Conservation (phyloP, 2,329 filamentous ascomycete species). For the Phoma herbarum region DNA sequence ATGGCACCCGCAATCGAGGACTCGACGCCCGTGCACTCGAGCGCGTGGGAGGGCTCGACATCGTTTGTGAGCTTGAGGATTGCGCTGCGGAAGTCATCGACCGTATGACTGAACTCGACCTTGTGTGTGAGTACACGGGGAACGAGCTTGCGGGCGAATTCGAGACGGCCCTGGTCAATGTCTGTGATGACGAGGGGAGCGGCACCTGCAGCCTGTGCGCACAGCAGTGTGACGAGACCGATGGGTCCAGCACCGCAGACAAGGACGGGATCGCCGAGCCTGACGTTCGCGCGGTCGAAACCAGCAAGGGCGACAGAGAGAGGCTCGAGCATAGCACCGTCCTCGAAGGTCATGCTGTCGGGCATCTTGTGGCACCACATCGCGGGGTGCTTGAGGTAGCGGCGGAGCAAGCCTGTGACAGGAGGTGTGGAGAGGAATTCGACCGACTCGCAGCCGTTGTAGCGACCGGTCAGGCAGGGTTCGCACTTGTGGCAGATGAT, state of each 20-base stretch:
- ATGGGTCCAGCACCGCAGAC: conserved; percentile 95
- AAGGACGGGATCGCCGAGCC: conserved; percentile 84
- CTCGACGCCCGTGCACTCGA: conserved; percentile 97
- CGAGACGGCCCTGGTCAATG: conserved; percentile 84
- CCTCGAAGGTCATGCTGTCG: conserved; percentile 83
- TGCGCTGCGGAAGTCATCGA: conserved; percentile 75
- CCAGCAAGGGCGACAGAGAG: conserved; percentile 88
- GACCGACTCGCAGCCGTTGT: conserved; percentile 92
- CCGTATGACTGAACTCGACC: conserved; percentile 68
- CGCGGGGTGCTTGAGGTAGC: conserved; percentile 95
- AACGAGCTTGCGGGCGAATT: conserved; percentile 84
- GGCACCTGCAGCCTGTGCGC: conserved; percentile 84
- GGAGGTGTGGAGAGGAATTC: conserved; percentile 91
- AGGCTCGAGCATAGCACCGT: conserved; percentile 90
- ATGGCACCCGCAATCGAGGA: conserved; percentile 86
- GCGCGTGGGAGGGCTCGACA: conserved; percentile 79
- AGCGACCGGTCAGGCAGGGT: conserved; percentile 88
- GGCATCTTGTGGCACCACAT: conserved; percentile 97
- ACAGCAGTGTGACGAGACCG: conserved; percentile 86
- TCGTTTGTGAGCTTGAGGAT: conserved; percentile 78
- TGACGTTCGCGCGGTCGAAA: conserved; percentile 81
- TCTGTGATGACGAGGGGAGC: conserved; percentile 93
- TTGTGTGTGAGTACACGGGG: conserved; percentile 83
- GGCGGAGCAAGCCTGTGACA: conserved; percentile 82
- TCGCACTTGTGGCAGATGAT: conserved; percentile 91